phyloP scores from a whole-genome alignment of 1,284 basidiomycete genomes.

The Polyporus tsugae region DNA sequence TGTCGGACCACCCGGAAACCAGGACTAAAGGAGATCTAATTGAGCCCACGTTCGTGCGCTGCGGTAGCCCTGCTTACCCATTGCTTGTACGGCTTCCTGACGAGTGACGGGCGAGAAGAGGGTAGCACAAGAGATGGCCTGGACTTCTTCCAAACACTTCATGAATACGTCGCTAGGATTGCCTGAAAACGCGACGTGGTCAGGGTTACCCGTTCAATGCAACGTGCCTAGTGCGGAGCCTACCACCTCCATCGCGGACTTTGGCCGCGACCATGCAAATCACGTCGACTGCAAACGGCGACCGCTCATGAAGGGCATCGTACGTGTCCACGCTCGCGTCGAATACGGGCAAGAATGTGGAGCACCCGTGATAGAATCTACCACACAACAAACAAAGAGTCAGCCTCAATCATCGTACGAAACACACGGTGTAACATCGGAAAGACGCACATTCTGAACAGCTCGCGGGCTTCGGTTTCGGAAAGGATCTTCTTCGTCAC shows the following conservation, averaged over 20 bases:
- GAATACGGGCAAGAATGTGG: conserved; percentile 89
- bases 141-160: conserved; percentile 82
- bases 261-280: conserved; percentile 92
- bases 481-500: conserved; percentile 82
- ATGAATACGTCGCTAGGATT: conserved; percentile 70
- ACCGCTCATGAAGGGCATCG: conserved; percentile 80
- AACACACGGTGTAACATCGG: conserved; percentile 31
- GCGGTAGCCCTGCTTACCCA: conserved; percentile 63
- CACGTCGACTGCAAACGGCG: conserved; percentile 84
- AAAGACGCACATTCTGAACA: conserved; percentile 79
- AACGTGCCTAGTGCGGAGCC: conserved; percentile 33
- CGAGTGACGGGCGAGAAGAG: conserved; percentile 85
- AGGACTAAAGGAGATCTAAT: conserved; percentile 59
- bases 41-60: conserved; percentile 23
- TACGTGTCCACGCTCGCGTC: conserved; percentile 82
- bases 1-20: conserved; percentile 90
- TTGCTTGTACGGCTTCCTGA: conserved; percentile 88
- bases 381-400: conserved; percentile 1
- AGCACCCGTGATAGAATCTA: conserved; percentile 89
- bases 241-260: conserved; percentile 87
- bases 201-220: not conserved
- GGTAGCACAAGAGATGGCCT: conserved; percentile 83
- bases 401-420: conserved; percentile 14
- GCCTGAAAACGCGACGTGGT: conserved; percentile 45
- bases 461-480: conserved; percentile 82